Conservation (phyloP, 2,329 filamentous ascomycete genomes). For the Ophiostoma sp. region DNA sequence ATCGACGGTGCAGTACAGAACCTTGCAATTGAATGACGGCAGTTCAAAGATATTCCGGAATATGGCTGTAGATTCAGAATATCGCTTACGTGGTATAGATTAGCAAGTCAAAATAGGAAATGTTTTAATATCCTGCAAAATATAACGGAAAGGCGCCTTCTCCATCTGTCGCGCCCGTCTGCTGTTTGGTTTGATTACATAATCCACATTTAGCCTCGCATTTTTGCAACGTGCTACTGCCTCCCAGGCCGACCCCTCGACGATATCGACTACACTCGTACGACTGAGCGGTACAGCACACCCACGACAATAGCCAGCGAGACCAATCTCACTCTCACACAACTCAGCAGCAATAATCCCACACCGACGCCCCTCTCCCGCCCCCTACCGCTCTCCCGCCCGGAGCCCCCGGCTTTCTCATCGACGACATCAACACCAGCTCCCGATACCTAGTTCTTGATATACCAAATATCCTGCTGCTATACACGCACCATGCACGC, state of each 20-base stretch:
- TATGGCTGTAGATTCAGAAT: neutral
- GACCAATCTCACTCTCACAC: neutral
- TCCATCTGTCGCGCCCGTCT: neutral
- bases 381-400: neutral
- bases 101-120: neutral
- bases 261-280: neutral
- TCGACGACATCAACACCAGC: neutral
- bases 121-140: too few species aligned
- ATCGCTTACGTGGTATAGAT: neutral
- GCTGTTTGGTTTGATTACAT: neutral
- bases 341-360: neutral
- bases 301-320: neutral
- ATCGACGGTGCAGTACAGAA: neutral
- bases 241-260: neutral
- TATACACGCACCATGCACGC: constrained; percentile 43
- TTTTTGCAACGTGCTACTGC: neutral
- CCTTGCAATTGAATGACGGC: neutral
- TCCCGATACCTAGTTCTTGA: neutral
- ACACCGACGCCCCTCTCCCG: neutral
- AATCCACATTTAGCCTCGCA: neutral
- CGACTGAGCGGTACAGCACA: neutral
- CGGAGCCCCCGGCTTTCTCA: constrained; percentile 5
- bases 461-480: neutral
- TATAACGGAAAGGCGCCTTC: too few species aligned
- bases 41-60: neutral